Conservation (phyloP, 305 asterid genomes). For the Fraxinus velutina region DNA sequence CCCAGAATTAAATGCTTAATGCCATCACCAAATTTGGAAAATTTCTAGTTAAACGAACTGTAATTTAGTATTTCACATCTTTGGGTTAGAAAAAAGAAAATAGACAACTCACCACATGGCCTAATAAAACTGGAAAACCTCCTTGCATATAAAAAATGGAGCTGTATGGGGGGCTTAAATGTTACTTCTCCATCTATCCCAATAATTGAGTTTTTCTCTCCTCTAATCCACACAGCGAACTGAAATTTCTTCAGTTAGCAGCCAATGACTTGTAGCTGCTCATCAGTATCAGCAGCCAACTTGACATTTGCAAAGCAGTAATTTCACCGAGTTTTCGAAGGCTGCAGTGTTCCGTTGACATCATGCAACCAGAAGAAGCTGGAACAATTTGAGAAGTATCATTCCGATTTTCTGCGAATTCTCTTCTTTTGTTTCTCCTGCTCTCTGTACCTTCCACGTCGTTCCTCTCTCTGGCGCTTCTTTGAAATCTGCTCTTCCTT, state of each 20-base stretch:
- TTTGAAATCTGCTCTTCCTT: slow-evolving; percentile 73
- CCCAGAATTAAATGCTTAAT: neutral
- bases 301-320: neutral
- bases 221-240: neutral
- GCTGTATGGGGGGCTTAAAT: neutral
- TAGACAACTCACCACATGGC: neutral
- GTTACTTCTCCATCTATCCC: neutral
- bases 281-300: neutral
- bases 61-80: neutral
- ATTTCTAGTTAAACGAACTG: neutral
- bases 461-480: slow-evolving; percentile 86
- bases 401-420: slow-evolving; percentile 41
- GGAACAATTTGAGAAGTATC: slow-evolving; percentile 16
- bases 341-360: neutral
- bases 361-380: neutral
- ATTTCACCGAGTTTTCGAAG: neutral
- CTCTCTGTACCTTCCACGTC: slow-evolving; percentile 64
- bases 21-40: neutral
- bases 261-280: neutral
- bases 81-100: neutral
- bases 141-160: neutral
- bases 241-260: neutral
- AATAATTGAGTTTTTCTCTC: neutral
- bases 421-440: slow-evolving; percentile 76
- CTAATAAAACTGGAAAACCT: neutral